phyloP scores from a whole-genome alignment of 345 rosid genomes.

The Mallotus nudiflorus region DNA sequence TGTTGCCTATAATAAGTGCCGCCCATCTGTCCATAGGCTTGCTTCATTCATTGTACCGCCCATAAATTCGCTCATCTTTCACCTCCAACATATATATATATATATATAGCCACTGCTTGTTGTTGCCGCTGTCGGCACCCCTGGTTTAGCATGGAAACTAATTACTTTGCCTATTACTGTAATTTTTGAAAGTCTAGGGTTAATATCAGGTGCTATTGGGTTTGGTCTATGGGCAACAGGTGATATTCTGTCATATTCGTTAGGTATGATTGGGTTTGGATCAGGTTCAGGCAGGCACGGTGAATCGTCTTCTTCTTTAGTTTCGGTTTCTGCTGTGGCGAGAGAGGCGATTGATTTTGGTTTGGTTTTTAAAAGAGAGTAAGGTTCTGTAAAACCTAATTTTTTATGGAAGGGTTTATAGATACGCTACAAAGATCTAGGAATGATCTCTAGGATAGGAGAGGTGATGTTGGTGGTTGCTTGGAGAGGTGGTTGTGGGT shows the following conservation, averaged over 20 bases:
- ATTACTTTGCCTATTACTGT: slow-evolving; percentile 80
- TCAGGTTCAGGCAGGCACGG: slow-evolving; percentile 41
- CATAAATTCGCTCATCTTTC: no score
- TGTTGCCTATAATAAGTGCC: no score
- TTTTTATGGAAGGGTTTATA: slow-evolving; percentile 85
- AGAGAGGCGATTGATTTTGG: slow-evolving; percentile 77
- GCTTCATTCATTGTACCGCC: no score
- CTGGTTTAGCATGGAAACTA: slow-evolving; percentile 79
- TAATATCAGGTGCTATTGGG: slow-evolving; percentile 86
- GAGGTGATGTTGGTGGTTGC: no score
- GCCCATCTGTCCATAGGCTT: no score
- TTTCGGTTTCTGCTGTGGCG: slow-evolving; percentile 61
- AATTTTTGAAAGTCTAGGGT: slow-evolving; percentile 80
- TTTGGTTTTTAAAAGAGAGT: slow-evolving; percentile 76
- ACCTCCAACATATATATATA: no score
- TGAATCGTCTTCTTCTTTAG: slow-evolving; percentile 51
- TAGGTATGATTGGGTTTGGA: slow-evolving; percentile 79
- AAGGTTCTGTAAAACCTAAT: slow-evolving; percentile 57
- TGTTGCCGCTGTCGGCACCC: slow-evolving; percentile 36
- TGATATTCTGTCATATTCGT: slow-evolving; percentile 77
- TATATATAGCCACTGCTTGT: slow-evolving; percentile 23
- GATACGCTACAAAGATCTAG: slow-evolving; percentile 91
- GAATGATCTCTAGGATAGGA: no score
- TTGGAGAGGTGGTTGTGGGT: no score
- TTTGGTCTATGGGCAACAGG: slow-evolving; percentile 97